phyloP scores from a whole-genome alignment of 768 basidiomycete species.

The Russula griseocarnosa region DNA sequence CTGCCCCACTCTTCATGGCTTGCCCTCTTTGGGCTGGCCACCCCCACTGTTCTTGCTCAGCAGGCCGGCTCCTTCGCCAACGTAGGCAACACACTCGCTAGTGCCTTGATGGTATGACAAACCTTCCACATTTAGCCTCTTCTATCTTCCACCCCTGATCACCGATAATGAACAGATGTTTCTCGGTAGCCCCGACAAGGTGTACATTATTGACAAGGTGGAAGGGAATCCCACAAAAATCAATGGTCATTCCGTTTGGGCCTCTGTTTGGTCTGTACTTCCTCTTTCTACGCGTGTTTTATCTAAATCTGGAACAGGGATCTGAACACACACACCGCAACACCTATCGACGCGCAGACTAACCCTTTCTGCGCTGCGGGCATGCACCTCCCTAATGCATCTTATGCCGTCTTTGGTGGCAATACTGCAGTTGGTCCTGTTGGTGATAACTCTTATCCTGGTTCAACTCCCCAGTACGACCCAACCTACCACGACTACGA shows the following conservation, averaged over 20 bases:
- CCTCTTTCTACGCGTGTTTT: background rate
- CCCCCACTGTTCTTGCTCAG: background rate
- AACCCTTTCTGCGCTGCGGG: conserved; percentile 16
- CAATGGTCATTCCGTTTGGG: background rate
- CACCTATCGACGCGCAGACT: background rate
- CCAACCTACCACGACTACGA: background rate
- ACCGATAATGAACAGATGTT: conserved; percentile 5
- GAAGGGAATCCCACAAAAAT: background rate
- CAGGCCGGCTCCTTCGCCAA: background rate
- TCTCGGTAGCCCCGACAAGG: conserved; percentile 4
- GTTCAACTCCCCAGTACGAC: background rate
- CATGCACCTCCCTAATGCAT: conserved; percentile 15
- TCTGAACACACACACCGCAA: background rate
- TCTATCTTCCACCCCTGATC: background rate
- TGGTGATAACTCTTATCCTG: background rate
- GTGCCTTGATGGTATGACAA: conserved; percentile 12
- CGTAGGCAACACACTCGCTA: background rate
- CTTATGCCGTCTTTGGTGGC: conserved; percentile 9
- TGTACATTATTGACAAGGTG: conserved; percentile 17
- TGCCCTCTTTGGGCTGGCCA: background rate
- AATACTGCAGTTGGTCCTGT: background rate
- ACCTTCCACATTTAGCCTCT: background rate
- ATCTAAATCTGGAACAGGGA: conserved; percentile 6
- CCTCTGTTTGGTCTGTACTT: conserved; percentile 5
- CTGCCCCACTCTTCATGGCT: background rate